Evolutionary conservation across 129 eudicot genomes (phyloP).

Genomic region (Deinandra increscens): DNA sequence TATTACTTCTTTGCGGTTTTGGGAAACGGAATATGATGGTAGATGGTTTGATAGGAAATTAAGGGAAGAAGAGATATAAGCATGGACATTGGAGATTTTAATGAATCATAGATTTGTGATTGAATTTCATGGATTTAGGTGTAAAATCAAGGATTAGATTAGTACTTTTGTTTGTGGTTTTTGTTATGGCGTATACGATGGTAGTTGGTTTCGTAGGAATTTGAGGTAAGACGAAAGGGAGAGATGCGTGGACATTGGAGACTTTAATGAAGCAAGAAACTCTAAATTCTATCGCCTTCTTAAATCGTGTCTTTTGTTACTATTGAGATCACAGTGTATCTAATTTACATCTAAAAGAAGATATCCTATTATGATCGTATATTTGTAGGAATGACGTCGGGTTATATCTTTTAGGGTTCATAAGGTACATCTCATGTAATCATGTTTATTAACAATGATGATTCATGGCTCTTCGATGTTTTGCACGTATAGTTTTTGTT

Average conservation of each 20-base stretch:
- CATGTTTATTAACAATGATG: not conserved
- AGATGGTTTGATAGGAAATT: not conserved
- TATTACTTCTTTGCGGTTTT: not conserved
- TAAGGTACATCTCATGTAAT: slow-evolving; percentile 1
- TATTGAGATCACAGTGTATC: not conserved
- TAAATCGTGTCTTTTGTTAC: not conserved
- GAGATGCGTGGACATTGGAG: not conserved
- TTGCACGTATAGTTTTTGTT: not conserved
- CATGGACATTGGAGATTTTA: slow-evolving; percentile 1
- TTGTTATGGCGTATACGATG: slow-evolving; percentile 6
- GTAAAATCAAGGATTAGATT: not conserved
- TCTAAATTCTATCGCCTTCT: not conserved
- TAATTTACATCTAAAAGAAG: not conserved
- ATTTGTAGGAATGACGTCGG: not conserved
- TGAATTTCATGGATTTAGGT: not conserved
- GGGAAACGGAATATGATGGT: not conserved
- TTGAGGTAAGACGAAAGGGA: not conserved
- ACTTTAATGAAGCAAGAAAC: not conserved
- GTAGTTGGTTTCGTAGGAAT: not conserved
- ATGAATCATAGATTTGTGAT: not conserved
- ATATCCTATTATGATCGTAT: not conserved
- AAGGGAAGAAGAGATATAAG: not conserved
- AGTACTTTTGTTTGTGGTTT: not conserved
- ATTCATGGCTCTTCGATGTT: not conserved
- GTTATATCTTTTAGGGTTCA: not conserved